Conservation (phyloP, 2,329 filamentous ascomycete genomes). For the Exophiala dermatitidis region DNA sequence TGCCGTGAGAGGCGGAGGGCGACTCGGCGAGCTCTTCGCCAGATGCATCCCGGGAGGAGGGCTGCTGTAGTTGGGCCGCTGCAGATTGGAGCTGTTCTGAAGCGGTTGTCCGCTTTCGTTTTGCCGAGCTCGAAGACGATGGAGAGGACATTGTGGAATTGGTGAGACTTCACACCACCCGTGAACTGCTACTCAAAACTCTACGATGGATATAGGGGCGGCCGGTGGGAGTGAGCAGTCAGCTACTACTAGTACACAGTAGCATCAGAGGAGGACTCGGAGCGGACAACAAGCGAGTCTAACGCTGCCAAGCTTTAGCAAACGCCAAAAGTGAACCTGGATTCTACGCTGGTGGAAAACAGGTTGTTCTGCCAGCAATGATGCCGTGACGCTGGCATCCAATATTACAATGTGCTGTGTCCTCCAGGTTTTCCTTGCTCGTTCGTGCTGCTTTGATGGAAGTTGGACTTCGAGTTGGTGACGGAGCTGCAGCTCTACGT, state of each 20-base stretch:
- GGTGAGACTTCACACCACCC: not conserved
- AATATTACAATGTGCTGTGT: not conserved
- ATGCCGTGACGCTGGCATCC: not conserved
- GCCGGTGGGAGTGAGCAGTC: too few relatives aligned
- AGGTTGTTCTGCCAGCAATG: not conserved
- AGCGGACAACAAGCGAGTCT: not conserved
- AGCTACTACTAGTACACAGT: too few relatives aligned
- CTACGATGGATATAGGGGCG: too few relatives aligned
- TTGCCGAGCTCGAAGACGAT: slow-evolving; percentile 51
- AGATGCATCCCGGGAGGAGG: slow-evolving; percentile 75
- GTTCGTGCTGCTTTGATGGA: not conserved
- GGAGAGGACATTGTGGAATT: slow-evolving; percentile 50
- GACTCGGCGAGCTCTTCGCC: slow-evolving; percentile 64
- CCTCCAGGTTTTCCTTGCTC: not conserved
- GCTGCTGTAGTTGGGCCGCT: slow-evolving; percentile 57
- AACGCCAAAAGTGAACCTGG: not conserved
- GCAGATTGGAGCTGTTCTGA: slow-evolving; percentile 44
- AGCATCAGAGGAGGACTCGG: too few relatives aligned
- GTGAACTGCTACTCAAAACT: too few relatives aligned
- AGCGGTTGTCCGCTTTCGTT: slow-evolving; percentile 69
- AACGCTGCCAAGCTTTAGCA: not conserved
- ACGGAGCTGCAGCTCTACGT: slow-evolving; percentile 2
- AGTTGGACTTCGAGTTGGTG: not conserved
- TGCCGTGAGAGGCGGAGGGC: slow-evolving; percentile 43
- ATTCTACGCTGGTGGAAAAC: not conserved